Evolutionary conservation across 2,329 filamentous ascomycete genomes (phyloP).

Genomic region (Fusarium buxicola): DNA sequence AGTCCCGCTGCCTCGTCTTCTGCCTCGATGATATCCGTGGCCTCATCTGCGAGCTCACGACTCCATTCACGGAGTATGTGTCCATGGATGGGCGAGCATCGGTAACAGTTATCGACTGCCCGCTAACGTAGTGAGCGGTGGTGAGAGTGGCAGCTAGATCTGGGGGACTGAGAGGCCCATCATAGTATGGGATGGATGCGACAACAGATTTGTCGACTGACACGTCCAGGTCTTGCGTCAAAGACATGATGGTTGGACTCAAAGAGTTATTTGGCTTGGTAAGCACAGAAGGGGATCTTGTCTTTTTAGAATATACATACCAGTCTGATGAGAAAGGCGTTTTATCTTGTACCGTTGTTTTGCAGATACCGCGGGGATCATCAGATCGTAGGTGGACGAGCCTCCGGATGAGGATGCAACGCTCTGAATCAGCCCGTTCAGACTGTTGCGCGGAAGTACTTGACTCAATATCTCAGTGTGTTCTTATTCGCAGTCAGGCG

Average conservation of each 20-base stretch:
- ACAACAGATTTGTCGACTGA: background rate
- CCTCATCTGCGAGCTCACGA: background rate
- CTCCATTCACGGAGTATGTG: background rate
- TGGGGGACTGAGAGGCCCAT: background rate
- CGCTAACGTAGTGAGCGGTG: background rate
- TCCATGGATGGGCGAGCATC: background rate
- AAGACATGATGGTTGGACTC: background rate
- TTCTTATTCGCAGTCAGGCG: fast-evolving
- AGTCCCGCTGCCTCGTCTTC: background rate
- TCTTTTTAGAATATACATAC: too few species aligned
- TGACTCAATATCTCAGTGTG: constrained; percentile 3
- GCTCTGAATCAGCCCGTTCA: constrained; percentile 2
- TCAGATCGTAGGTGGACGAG: background rate
- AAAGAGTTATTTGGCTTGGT: background rate
- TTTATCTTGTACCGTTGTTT: too few species aligned
- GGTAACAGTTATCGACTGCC: background rate
- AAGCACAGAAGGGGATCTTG: background rate
- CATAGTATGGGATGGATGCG: background rate
- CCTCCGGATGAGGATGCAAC: constrained; percentile 3
- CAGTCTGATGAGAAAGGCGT: too few species aligned
- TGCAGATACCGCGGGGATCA: too few species aligned
- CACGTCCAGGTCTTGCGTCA: background rate
- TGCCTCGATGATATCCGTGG: background rate
- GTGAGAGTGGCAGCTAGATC: background rate
- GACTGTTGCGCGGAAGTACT: background rate